Percentiles rank a stretch among this genome's conserved stretches.
phyloP scores from a whole-genome alignment of 768 basidiomycete genomes.

The Hericium erinaceus region DNA sequence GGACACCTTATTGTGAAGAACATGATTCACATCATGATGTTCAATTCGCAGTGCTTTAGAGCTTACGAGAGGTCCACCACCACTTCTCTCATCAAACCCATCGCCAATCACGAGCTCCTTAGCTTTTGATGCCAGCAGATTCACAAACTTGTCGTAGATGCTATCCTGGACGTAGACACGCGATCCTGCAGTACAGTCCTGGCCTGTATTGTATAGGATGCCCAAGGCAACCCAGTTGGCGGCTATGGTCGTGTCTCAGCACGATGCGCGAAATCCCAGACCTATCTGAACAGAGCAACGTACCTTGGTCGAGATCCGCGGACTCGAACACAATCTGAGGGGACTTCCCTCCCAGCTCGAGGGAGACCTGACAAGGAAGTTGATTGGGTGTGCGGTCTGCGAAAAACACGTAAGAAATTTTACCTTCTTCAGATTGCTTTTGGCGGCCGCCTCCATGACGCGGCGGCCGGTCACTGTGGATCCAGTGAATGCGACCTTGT shows the following conservation, averaged over 20 bases:
- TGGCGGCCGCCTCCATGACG: constrained; percentile 87
- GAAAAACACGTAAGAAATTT: constrained; percentile 1
- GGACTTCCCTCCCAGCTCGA: constrained; percentile 93
- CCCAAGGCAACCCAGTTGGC: constrained; percentile 83
- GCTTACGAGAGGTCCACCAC: constrained; percentile 79
- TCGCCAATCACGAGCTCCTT: constrained; percentile 68
- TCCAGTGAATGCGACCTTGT: constrained; percentile 95
- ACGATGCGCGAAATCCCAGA: neutral
- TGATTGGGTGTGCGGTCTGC: neutral
- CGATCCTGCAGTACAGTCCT: constrained; percentile 91
- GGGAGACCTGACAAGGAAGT: constrained; percentile 51
- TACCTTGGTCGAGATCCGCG: constrained; percentile 83
- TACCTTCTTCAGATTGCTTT: constrained; percentile 91
- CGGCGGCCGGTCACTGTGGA: constrained; percentile 84
- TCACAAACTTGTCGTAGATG: constrained; percentile 79
- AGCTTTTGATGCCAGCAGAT: constrained; percentile 53
- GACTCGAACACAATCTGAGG: constrained; percentile 85
- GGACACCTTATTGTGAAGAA: constrained; percentile 44
- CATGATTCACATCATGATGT: neutral
- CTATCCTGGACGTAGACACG: constrained; percentile 83
- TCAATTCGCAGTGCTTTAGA: neutral
- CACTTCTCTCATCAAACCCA: constrained; percentile 65
- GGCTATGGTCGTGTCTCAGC: constrained; percentile 30
- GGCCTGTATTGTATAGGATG: constrained; percentile 83
- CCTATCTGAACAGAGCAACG: constrained; percentile 3